Conservation (phyloP, 2,329 filamentous ascomycete genomes). For the Calonectria henricotiae region DNA sequence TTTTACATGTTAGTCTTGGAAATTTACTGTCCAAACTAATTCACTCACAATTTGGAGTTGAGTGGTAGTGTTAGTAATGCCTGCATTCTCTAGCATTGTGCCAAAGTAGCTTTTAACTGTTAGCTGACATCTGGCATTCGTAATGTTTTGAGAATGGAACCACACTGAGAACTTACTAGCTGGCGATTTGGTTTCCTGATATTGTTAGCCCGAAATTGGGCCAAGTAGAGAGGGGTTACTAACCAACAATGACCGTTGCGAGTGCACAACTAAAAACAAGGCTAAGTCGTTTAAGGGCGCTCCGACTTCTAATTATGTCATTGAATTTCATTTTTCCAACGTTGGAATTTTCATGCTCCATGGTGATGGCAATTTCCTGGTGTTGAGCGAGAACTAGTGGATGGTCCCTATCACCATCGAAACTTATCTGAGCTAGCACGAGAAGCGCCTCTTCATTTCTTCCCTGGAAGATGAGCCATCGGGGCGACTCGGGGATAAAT, state of each 20-base stretch:
- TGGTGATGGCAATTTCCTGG: slow-evolving; percentile 62
- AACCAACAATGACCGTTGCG: neutral
- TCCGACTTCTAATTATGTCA: neutral
- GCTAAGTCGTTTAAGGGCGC: neutral
- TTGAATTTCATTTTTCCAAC: neutral
- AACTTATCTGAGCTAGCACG: slow-evolving; percentile 62
- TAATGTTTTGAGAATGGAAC: neutral
- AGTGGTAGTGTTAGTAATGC: slow-evolving; percentile 60
- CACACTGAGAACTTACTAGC: neutral
- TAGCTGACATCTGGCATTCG: slow-evolving; percentile 53
- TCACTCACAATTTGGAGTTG: slow-evolving; percentile 62
- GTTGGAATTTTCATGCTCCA: slow-evolving; percentile 14
- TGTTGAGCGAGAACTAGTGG: slow-evolving; percentile 45
- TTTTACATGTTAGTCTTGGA: neutral
- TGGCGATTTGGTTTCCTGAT: neutral
- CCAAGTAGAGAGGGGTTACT: neutral
- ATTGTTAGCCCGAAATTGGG: neutral
- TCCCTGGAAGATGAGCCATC: slow-evolving; percentile 64
- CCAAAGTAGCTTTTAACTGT: slow-evolving; percentile 60
- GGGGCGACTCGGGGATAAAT: slow-evolving; percentile 62
- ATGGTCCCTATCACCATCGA: slow-evolving; percentile 60
- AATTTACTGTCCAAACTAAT: neutral
- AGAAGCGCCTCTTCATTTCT: slow-evolving; percentile 60
- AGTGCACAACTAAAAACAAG: slow-evolving; percentile 8
- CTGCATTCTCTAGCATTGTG: slow-evolving; percentile 63